These are phyloP conservation scores for Penicillium parvum DNA, from an alignment of 495 filamentous ascomycete genomes.

Conservation along the genomic window DNA sequence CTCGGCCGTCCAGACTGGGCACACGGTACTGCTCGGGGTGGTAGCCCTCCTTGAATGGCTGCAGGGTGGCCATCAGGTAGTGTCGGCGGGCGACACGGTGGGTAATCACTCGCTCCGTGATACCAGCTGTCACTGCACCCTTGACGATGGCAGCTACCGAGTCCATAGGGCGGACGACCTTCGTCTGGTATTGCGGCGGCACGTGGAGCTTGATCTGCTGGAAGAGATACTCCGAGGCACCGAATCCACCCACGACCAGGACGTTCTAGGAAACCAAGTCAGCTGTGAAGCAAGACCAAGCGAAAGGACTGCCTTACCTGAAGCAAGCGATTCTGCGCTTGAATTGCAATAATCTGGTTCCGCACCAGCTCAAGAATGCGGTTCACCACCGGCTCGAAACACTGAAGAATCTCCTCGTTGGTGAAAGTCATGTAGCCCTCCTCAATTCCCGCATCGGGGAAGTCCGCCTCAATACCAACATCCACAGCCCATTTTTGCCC, in stretches of 20 bases:
- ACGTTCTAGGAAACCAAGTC: slow-evolving; percentile 53
- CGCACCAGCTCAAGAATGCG: slow-evolving; percentile 71
- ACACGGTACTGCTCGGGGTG: slow-evolving; percentile 98
- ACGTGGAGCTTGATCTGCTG: slow-evolving; percentile 79
- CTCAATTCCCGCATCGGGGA: slow-evolving; percentile 74
- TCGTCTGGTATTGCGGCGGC: slow-evolving; percentile 71
- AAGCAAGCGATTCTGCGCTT: slow-evolving; percentile 65
- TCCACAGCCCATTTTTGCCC: slow-evolving; percentile 83
- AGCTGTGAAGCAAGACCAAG: slow-evolving; percentile 8
- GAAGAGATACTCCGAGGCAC: slow-evolving; percentile 79
- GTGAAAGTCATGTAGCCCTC: slow-evolving; percentile 82
- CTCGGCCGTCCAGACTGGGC: slow-evolving; percentile 91
- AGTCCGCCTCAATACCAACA: slow-evolving; percentile 74
- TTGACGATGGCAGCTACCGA: slow-evolving; percentile 79
- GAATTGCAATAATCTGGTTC: slow-evolving; percentile 79
- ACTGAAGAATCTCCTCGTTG: slow-evolving; percentile 77
- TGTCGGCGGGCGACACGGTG: slow-evolving; percentile 96
- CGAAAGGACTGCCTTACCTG: slow-evolving; percentile 49
- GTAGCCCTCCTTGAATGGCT: slow-evolving; percentile 98
- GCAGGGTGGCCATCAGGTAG: slow-evolving; percentile 98
- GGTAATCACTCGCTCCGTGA: slow-evolving; percentile 93
- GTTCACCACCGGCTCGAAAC: slow-evolving; percentile 77
- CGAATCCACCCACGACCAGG: slow-evolving; percentile 73
- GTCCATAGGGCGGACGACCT: slow-evolving; percentile 81
- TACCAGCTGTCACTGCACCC: slow-evolving; percentile 82